phyloP scores from a whole-genome alignment of 2,329 filamentous ascomycete species.

The Blumeriella jaapii region DNA sequence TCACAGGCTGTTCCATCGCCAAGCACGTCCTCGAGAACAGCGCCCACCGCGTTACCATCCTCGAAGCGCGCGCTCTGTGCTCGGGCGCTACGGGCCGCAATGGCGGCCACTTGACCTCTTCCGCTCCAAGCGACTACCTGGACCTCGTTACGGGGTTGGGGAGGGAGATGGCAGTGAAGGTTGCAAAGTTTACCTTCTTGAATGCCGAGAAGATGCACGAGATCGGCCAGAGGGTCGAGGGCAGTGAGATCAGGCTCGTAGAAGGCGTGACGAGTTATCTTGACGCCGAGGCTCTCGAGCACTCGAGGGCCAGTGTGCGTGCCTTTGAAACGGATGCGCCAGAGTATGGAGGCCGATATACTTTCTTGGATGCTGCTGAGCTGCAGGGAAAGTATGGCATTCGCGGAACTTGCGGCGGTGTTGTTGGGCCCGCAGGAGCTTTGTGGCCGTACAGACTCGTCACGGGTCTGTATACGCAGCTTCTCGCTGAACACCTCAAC shows the following conservation, averaged over 20 bases:
- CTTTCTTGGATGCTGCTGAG: slow-evolving; percentile 28
- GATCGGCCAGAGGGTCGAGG: slow-evolving; percentile 25
- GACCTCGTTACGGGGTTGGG: slow-evolving; percentile 11
- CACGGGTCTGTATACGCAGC: slow-evolving; percentile 47
- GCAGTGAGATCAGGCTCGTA: slow-evolving; percentile 24
- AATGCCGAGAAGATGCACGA: slow-evolving; percentile 41
- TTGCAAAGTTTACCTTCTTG: slow-evolving; percentile 60
- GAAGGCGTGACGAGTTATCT: slow-evolving; percentile 28
- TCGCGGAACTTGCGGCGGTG: background rate
- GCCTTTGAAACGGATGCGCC: slow-evolving; percentile 42
- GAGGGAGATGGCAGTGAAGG: slow-evolving; percentile 52
- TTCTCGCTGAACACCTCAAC: slow-evolving; percentile 22
- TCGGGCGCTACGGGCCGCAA: slow-evolving; percentile 68
- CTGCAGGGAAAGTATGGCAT: background rate
- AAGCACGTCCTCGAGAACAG: slow-evolving; percentile 1
- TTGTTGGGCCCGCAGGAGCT: slow-evolving; percentile 41
- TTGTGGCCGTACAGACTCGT: slow-evolving; percentile 79
- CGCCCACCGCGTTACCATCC: slow-evolving; percentile 44
- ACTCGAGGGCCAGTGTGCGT: slow-evolving; percentile 54
- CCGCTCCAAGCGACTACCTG: background rate
- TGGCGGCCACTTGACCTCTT: slow-evolving; percentile 31
- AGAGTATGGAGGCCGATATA: slow-evolving; percentile 15
- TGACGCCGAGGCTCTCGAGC: slow-evolving; percentile 30
- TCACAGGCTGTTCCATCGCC: slow-evolving; percentile 2
- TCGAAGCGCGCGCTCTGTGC: slow-evolving; percentile 70